Conservation (phyloP, 345 rosid species). For the Leavenworthia alabamica region DNA sequence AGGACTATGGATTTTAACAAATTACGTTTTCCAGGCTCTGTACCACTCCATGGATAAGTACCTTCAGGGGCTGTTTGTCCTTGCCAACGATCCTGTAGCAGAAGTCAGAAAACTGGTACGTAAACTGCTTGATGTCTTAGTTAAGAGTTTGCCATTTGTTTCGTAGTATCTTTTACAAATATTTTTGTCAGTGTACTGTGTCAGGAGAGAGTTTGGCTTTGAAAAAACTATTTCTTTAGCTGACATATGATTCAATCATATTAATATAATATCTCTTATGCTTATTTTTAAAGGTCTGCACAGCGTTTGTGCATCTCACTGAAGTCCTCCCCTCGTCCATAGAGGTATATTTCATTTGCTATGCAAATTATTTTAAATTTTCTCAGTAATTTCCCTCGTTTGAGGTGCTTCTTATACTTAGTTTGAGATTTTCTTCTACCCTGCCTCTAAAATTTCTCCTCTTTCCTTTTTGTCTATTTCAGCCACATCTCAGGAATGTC, state of each 20-base stretch:
- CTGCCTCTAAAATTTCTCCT: background rate
- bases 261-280: background rate
- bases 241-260: slow-evolving; percentile 1
- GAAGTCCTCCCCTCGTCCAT: slow-evolving; percentile 68
- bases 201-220: background rate
- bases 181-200: background rate
- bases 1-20: background rate
- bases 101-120: slow-evolving; percentile 80
- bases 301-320: slow-evolving; percentile 85
- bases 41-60: slow-evolving; percentile 59
- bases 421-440: background rate
- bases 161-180: background rate
- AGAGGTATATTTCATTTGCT: slow-evolving; percentile 47
- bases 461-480: slow-evolving; percentile 20
- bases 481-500: slow-evolving; percentile 81
- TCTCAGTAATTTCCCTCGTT: background rate
- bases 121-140: background rate
- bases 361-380: background rate
- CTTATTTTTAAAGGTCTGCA: slow-evolving; percentile 60
- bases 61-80: slow-evolving; percentile 84
- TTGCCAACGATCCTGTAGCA: slow-evolving; percentile 68
- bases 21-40: slow-evolving; percentile 51
- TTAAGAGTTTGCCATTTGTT: slow-evolving; percentile 8
- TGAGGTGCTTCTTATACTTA: background rate
- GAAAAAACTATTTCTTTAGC: background rate